phyloP scores from a whole-genome alignment of 1,284 basidiomycete genomes.

The Pseudomicrostroma phylloplanum region DNA sequence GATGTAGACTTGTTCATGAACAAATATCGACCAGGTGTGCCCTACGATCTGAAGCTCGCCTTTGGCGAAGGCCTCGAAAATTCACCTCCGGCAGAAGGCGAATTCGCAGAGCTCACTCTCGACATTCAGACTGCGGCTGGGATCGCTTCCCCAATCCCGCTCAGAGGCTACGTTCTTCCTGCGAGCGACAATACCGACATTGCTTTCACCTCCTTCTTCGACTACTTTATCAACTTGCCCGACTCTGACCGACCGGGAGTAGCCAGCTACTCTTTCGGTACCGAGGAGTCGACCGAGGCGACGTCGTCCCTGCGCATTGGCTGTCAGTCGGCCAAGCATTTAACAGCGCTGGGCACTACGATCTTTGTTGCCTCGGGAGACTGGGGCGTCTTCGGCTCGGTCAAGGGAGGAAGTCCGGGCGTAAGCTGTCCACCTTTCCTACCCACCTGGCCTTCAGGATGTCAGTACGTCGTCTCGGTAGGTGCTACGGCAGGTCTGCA shows the following conservation, averaged over 20 bases:
- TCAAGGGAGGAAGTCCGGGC: conserved; percentile 56
- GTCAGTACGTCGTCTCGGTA: conserved; percentile 59
- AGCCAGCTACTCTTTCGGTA: conserved; percentile 58
- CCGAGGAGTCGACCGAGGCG: conserved; percentile 57
- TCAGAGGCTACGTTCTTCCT: conserved; percentile 58
- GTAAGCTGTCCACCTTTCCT: conserved; percentile 58
- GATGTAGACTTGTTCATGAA: not conserved
- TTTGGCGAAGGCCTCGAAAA: no score
- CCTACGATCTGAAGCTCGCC: conserved; percentile 59
- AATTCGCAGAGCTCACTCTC: no score
- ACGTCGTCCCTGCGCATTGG: conserved; percentile 63
- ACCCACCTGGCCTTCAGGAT: conserved; percentile 65
- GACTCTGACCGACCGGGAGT: conserved; percentile 56
- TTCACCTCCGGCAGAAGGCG: no score
- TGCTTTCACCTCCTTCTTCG: conserved; percentile 61
- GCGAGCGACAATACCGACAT: conserved; percentile 55
- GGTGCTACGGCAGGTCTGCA: conserved; percentile 58
- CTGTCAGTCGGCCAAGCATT: conserved; percentile 58
- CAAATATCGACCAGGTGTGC: conserved; percentile 49
- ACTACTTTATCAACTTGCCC: conserved; percentile 55
- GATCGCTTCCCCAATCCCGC: conserved; percentile 21
- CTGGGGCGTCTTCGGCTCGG: conserved; percentile 58
- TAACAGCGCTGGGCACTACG: conserved; percentile 60
- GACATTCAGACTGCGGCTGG: no score
- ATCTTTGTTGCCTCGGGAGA: conserved; percentile 68